These are phyloP conservation scores for Psidium guajava DNA, from an alignment of 345 rosid genomes.

Conservation along the genomic window DNA sequence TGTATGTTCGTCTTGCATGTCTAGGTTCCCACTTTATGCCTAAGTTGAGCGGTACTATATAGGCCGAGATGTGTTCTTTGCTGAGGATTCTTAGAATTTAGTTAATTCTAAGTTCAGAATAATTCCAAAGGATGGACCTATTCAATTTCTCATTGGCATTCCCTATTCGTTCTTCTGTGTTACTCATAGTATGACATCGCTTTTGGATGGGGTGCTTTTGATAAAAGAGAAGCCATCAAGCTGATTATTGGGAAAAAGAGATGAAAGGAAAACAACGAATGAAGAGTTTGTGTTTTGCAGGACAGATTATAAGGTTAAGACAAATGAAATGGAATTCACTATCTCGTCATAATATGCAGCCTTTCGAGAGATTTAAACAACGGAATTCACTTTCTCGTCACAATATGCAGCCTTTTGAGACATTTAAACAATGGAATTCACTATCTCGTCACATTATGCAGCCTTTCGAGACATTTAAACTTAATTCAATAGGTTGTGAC, in stretches of 20 bases:
- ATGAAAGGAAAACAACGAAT: background rate
- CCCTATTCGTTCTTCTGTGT: background rate
- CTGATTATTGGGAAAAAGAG: background rate
- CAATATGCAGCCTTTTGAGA: background rate
- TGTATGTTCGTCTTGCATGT: background rate
- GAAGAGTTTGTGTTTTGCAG: rapidly evolving
- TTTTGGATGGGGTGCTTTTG: background rate
- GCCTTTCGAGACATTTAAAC: background rate
- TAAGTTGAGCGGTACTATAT: background rate
- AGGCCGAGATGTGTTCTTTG: background rate
- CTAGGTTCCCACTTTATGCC: background rate
- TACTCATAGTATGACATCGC: background rate
- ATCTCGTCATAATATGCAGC: background rate
- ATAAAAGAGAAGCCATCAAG: background rate
- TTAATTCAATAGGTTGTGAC: background rate
- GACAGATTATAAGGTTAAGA: background rate
- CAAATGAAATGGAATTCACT: background rate
- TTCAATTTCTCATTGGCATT: background rate
- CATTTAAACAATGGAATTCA: too few relatives aligned
- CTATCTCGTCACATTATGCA: background rate
- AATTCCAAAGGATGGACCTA: background rate
- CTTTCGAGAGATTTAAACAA: background rate
- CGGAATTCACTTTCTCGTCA: background rate
- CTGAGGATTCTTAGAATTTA: background rate
- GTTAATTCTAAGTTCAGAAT: background rate